Conservation (phyloP, 345 rosid species). For the Pelargonium nanum region DNA sequence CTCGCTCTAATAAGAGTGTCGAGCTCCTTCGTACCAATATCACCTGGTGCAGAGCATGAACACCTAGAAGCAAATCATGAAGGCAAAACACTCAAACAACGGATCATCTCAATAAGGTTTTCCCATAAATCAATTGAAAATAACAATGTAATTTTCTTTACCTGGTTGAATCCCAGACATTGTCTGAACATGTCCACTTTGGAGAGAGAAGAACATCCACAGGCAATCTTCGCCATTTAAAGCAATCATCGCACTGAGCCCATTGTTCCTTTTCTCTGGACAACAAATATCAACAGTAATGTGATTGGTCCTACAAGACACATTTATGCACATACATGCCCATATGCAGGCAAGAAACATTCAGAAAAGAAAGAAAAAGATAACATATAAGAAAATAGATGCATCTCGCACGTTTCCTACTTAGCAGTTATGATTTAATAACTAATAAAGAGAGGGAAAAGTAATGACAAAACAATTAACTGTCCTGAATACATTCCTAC, state of each 20-base stretch:
- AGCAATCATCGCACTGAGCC: constrained; percentile 82
- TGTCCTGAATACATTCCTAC: neutral
- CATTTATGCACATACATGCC: too few species aligned
- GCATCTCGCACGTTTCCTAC: too few species aligned
- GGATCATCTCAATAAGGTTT: neutral
- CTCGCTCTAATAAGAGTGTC: constrained; percentile 39
- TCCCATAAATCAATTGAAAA: neutral
- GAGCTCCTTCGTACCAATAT: constrained; percentile 49
- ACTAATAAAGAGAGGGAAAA: neutral
- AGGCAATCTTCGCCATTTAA: constrained; percentile 77
- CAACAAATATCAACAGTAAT: constrained; percentile 6
- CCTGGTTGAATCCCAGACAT: constrained; percentile 69
- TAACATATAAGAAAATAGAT: too few species aligned
- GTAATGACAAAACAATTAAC: neutral
- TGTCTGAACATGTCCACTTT: constrained; percentile 66
- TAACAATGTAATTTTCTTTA: constrained; percentile 8
- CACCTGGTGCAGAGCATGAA: constrained; percentile 55
- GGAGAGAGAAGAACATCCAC: constrained; percentile 59
- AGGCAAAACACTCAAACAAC: constrained; percentile 1
- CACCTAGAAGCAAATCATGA: constrained; percentile 37
- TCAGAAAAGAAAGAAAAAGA: too few species aligned
- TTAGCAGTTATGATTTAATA: too few species aligned
- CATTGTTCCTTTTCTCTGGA: constrained; percentile 67
- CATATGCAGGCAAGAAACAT: too few species aligned
- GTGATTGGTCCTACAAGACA: too few species aligned